Evolutionary conservation across 2,329 filamentous ascomycete genomes (phyloP).

Genomic region (Venturia oleaginea): DNA sequence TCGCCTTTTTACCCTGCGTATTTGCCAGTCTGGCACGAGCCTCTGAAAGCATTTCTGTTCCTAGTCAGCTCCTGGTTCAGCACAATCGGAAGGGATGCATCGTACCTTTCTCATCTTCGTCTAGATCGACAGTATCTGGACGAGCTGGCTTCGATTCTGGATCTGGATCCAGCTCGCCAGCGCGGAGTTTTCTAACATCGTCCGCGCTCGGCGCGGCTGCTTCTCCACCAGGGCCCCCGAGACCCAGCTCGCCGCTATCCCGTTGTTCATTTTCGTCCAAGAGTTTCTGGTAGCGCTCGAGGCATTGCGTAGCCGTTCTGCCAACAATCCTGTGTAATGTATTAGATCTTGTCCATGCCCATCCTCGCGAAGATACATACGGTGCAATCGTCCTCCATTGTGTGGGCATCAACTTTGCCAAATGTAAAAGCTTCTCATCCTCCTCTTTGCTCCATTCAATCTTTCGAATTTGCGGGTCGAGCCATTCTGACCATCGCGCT

Average conservation of each 20-base stretch:
- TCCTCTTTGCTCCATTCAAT: slow-evolving; percentile 99
- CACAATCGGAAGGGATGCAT: not conserved
- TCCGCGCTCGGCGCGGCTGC: slow-evolving; percentile 70
- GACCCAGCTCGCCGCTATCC: slow-evolving; percentile 69
- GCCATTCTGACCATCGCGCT: slow-evolving; percentile 95
- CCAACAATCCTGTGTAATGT: slow-evolving; percentile 58
- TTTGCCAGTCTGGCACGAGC: slow-evolving; percentile 93
- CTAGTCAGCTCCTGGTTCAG: not conserved
- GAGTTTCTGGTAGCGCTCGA: slow-evolving; percentile 93
- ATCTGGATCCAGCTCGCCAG: slow-evolving; percentile 94
- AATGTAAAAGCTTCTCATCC: slow-evolving; percentile 90
- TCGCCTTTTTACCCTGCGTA: slow-evolving; percentile 97
- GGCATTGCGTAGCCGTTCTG: slow-evolving; percentile 89
- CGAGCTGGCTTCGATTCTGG: slow-evolving; percentile 92
- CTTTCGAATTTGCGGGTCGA: slow-evolving; percentile 95
- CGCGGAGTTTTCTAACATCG: slow-evolving; percentile 78
- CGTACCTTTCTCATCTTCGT: slow-evolving; percentile 79
- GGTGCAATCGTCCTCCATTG: slow-evolving; percentile 94
- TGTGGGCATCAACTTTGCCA: slow-evolving; percentile 97
- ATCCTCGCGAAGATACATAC: not conserved
- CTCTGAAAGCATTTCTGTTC: slow-evolving; percentile 87
- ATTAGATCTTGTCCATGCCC: slow-evolving; percentile 35
- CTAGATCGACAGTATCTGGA: slow-evolving; percentile 93
- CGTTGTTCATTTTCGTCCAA: slow-evolving; percentile 90
- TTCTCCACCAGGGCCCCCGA: slow-evolving; percentile 79